These are phyloP conservation scores for Amphichorda felina DNA, from an alignment of 2,329 filamentous ascomycete genomes.

Conservation along the genomic window DNA sequence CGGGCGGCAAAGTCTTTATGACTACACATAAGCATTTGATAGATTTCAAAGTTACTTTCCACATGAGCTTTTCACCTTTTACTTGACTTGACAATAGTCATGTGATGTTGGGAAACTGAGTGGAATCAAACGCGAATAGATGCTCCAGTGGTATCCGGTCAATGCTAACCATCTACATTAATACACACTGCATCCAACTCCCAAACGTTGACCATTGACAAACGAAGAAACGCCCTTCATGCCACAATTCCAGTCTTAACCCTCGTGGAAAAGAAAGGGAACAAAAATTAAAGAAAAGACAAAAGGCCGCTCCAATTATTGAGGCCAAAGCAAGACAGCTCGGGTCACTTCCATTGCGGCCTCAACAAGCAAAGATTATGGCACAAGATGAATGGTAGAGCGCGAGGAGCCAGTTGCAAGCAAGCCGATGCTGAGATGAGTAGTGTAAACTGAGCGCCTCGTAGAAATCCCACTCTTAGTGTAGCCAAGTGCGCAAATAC, in stretches of 20 bases:
- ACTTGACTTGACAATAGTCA: background rate
- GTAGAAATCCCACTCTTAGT: no score
- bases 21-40: no score
- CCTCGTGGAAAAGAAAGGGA: background rate
- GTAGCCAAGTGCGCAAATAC: background rate
- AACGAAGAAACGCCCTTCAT: background rate
- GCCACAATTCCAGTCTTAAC: background rate
- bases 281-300: background rate
- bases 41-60: no score
- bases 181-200: slow-evolving; percentile 1
- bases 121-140: background rate
- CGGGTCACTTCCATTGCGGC: no score
- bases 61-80: no score
- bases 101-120: background rate
- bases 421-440: no score
- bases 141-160: background rate
- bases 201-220: background rate
- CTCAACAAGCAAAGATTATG: no score
- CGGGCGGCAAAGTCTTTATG: no score
- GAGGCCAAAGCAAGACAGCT: no score
- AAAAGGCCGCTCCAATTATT: background rate
- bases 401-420: no score
- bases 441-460: no score
- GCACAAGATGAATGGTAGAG: no score
- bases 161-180: background rate